Percentiles rank a stretch among this genome's conserved stretches.
These are phyloP conservation scores for Aspergillus intermedius DNA, from an alignment of 2,329 filamentous ascomycete species.

Conservation along the genomic window DNA sequence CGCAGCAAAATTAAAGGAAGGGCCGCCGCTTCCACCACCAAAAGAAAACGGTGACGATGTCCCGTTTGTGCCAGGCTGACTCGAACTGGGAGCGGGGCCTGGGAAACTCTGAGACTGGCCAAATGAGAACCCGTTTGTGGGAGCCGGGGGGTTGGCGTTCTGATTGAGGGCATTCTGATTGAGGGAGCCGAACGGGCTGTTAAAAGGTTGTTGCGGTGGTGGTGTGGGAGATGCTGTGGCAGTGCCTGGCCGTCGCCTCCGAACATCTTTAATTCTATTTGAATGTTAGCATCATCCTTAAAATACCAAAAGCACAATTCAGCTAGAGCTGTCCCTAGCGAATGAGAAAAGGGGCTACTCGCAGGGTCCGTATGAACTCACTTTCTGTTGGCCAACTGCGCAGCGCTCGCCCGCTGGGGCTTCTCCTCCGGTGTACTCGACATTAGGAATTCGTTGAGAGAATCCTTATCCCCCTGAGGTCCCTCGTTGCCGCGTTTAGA, in stretches of 20 bases:
- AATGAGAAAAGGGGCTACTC: background rate
- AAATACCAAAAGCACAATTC: background rate
- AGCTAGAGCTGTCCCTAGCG: no score
- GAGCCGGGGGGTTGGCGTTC: constrained; percentile 10
- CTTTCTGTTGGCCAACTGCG: constrained; percentile 50
- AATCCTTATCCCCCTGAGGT: constrained; percentile 31
- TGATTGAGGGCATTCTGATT: constrained; percentile 24
- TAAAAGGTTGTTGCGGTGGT: constrained; percentile 13
- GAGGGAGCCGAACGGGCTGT: constrained; percentile 23
- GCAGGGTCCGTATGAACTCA: constrained; percentile 35
- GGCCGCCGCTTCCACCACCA: constrained; percentile 20
- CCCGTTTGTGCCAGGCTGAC: constrained; percentile 18
- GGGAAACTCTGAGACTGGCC: constrained; percentile 33
- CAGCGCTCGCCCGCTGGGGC: constrained; percentile 47
- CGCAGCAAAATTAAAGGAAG: constrained; percentile 28
- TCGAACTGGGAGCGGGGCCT: constrained; percentile 17
- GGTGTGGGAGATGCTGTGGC: constrained; percentile 12
- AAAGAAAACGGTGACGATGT: constrained; percentile 22
- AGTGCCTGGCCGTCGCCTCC: constrained; percentile 19
- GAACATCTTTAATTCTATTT: constrained; percentile 19
- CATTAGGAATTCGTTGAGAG: constrained; percentile 28
- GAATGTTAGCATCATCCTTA: background rate
- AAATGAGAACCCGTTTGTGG: constrained; percentile 28
- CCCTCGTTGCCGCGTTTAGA: constrained; percentile 34
- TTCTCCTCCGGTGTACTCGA: constrained; percentile 39